Conservation (phyloP, 305 asterid genomes). For the Fraxinus angustifolia region DNA sequence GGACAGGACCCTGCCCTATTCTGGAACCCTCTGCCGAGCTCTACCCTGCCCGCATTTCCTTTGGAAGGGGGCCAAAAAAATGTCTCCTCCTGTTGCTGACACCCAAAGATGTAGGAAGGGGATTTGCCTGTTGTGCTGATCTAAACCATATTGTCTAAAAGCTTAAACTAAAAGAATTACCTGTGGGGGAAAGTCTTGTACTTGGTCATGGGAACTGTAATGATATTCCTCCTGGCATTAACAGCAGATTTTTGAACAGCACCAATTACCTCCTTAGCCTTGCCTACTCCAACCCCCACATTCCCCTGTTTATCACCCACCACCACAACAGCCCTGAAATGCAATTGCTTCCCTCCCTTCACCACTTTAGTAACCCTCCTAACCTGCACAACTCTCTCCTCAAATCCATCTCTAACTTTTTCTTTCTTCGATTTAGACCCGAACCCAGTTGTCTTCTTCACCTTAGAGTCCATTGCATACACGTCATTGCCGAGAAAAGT, state of each 20-base stretch:
- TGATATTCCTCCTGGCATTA: slow-evolving; percentile 78
- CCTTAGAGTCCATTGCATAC: slow-evolving; percentile 64
- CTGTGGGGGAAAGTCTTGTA: slow-evolving; percentile 92
- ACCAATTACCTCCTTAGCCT: slow-evolving; percentile 73
- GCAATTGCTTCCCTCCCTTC: slow-evolving; percentile 90
- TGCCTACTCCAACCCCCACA: slow-evolving; percentile 94
- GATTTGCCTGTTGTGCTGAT: background rate
- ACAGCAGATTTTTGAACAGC: slow-evolving; percentile 87
- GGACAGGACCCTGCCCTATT: too few species aligned
- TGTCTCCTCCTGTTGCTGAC: background rate
- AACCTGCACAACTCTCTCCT: slow-evolving; percentile 86
- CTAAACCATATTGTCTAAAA: background rate
- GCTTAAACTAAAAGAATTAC: slow-evolving; percentile 26
- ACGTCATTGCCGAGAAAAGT: slow-evolving; percentile 63
- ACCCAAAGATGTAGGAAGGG: background rate
- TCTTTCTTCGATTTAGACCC: slow-evolving; percentile 65
- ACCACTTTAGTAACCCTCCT: slow-evolving; percentile 93
- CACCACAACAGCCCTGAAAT: slow-evolving; percentile 79
- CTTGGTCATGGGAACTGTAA: slow-evolving; percentile 80
- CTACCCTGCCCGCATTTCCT: too few species aligned
- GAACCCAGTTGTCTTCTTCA: slow-evolving; percentile 55
- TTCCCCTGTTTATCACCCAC: slow-evolving; percentile 89
- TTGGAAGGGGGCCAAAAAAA: background rate
- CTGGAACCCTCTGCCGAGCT: too few species aligned
- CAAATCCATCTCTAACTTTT: slow-evolving; percentile 77